Percentiles rank a stretch among this genome's conserved stretches.
Evolutionary conservation across 345 rosid species (phyloP).

Genomic region (Sapria himalayana): DNA sequence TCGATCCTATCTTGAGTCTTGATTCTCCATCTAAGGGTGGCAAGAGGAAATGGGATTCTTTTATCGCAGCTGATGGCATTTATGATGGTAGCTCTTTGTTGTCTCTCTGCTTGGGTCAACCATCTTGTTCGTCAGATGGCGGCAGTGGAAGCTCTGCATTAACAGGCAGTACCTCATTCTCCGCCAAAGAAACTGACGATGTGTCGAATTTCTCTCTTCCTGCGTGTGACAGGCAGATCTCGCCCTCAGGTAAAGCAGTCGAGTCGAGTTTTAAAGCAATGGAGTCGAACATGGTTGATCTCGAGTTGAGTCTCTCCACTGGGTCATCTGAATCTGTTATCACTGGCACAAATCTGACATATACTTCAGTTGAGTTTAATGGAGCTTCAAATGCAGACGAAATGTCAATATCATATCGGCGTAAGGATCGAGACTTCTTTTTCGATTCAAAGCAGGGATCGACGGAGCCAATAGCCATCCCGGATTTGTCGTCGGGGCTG

Average conservation of each 20-base stretch:
- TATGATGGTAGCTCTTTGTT: constrained; percentile 43
- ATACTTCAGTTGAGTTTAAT: constrained; percentile 16
- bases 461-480: constrained; percentile 14
- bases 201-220: constrained; percentile 67
- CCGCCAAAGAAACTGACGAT: constrained; percentile 73
- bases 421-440: constrained; percentile 24
- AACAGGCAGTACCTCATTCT: constrained; percentile 46
- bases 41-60: constrained; percentile 56
- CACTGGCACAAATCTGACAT: constrained; percentile 23
- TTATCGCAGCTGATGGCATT: constrained; percentile 19
- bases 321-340: constrained; percentile 49
- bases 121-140: constrained; percentile 80
- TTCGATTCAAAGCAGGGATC: constrained; percentile 18
- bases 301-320: constrained; percentile 58
- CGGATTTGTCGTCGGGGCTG: constrained; percentile 44
- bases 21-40: constrained; percentile 44
- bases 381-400: constrained; percentile 21
- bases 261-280: constrained; percentile 14
- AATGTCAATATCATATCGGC: constrained; percentile 23
- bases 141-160: constrained; percentile 73
- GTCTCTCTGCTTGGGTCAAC: constrained; percentile 48
- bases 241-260: constrained; percentile 19
- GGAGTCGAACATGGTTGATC: constrained; percentile 30
- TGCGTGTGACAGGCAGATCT: constrained; percentile 46
- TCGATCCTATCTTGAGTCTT: constrained; percentile 57